Evolutionary conservation across 2,329 filamentous ascomycete genomes (phyloP).

Genomic region (Neobulgaria alba): DNA sequence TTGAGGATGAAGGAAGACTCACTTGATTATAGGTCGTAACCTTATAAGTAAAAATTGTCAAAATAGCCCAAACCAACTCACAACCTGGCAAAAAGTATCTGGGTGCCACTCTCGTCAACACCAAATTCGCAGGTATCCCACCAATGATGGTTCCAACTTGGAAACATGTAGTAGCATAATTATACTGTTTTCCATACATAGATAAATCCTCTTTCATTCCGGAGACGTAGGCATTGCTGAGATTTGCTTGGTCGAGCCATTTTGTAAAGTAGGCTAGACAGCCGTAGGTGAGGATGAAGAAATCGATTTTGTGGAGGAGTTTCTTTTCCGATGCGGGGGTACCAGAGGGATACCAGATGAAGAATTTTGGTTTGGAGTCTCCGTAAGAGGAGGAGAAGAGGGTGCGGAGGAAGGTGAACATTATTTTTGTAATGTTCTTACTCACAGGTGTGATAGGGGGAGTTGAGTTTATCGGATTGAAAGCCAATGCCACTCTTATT

Average conservation of each 20-base stretch:
- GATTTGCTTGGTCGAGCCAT: slow-evolving; percentile 32
- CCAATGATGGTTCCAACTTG: slow-evolving; percentile 31
- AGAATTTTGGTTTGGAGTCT: no score
- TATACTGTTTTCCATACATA: slow-evolving; percentile 45
- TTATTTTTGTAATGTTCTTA: no score
- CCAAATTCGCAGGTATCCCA: slow-evolving; percentile 18
- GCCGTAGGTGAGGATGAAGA: slow-evolving; percentile 37
- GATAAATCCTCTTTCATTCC: slow-evolving; percentile 40
- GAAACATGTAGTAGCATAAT: slow-evolving; percentile 44
- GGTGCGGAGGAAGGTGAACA: no score
- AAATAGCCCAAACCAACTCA: slow-evolving; percentile 20
- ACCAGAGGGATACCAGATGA: no score
- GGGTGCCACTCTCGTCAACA: slow-evolving; percentile 16
- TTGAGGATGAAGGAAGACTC: no score
- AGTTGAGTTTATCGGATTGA: no score
- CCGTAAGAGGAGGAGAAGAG: no score
- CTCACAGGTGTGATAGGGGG: no score
- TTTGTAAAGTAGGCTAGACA: slow-evolving; percentile 40
- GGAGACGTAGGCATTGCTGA: slow-evolving; percentile 33
- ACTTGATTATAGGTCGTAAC: no score
- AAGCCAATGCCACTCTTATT: no score
- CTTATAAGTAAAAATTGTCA: slow-evolving; percentile 18
- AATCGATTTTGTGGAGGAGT: slow-evolving; percentile 42
- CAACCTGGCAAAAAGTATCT: slow-evolving; percentile 20
- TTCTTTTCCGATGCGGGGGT: no score